These are phyloP conservation scores for Phlebiopsis flavidoalba DNA, from an alignment of 768 basidiomycete species.

Conservation along the genomic window DNA sequence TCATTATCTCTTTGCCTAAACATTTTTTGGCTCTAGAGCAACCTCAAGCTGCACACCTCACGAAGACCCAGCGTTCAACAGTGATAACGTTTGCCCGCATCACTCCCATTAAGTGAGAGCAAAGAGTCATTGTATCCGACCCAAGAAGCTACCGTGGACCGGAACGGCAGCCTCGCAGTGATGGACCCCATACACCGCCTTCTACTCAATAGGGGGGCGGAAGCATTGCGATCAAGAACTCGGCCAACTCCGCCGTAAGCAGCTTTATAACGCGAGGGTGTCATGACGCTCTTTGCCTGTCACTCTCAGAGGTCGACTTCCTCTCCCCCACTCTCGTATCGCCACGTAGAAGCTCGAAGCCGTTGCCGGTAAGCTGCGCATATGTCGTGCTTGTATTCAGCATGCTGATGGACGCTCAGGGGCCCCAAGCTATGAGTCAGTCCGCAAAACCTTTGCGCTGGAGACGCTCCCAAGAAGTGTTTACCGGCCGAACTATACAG, in stretches of 20 bases:
- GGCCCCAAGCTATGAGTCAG: background rate
- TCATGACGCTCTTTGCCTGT: background rate
- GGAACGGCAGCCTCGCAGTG: no score
- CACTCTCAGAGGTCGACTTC: background rate
- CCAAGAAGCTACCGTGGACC: no score
- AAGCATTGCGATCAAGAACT: slow-evolving; percentile 2
- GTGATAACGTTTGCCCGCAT: no score
- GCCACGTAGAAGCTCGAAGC: background rate
- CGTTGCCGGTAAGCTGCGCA: background rate
- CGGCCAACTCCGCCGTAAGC: slow-evolving; percentile 1
- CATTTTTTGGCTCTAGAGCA: no score
- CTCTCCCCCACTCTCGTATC: background rate
- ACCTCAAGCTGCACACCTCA: no score
- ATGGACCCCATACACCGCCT: slow-evolving; percentile 1
- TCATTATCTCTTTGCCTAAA: no score
- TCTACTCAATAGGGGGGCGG: background rate
- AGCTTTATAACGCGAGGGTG: slow-evolving; percentile 1
- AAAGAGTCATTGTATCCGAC: no score
- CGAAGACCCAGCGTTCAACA: no score
- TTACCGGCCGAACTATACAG: slow-evolving; percentile 13
- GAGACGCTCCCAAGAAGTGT: background rate
- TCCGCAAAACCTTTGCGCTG: background rate
- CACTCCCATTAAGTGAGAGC: no score
- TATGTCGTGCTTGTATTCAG: background rate
- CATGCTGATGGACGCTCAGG: background rate